Evolutionary conservation across 345 rosid species (phyloP), one percentile per base, ranked within the genome.

Genomic region (Corchorus olitorius): DNA sequence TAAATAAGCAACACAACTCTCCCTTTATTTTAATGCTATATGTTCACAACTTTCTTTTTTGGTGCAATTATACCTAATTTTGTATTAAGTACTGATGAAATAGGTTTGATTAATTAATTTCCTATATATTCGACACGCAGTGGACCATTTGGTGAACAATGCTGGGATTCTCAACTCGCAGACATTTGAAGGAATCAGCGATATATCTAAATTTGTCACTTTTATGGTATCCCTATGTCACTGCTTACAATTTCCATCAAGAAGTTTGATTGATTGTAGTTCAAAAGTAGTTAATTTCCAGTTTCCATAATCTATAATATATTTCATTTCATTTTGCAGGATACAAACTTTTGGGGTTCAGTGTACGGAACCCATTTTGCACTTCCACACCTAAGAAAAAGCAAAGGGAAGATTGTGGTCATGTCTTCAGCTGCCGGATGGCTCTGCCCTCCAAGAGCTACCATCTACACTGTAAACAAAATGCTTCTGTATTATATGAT

Each of bases 141-240:
- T 87, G 85, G 83, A 87, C 72, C 88, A 87, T 62, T 37, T 87
- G 56, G 86, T 84, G 45, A 83, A 84, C 76, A 87, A 81, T 77
- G 88, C 88, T 4, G 89, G 89, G 43, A 69, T 81, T n/a, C 17
- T 7, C 0, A 65, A 78, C n/a, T 76, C 83, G 6, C 60, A 75
- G 4, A 20, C 73, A 83, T 84, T 87, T 3, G 86, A 87, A 65
- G 54, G 84, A 41, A 49, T 63, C 8, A 77, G 66, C 48, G 75
- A 83, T 13, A 76, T 87, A 63, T 58, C 81, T 1, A 69, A 34
- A 22, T 75, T 80, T 8, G 79, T 71, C 63, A 16, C 77, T 43
- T 55, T 79, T 39, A 53, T 87, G 87, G 86, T 84, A 41, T 6
- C 48, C 43, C 4, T 6, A 39, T 27, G 27, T 27, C 27, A 27